Conservation (phyloP, 108 stramenopile species). For the Cyclostephanos invisitatus region DNA sequence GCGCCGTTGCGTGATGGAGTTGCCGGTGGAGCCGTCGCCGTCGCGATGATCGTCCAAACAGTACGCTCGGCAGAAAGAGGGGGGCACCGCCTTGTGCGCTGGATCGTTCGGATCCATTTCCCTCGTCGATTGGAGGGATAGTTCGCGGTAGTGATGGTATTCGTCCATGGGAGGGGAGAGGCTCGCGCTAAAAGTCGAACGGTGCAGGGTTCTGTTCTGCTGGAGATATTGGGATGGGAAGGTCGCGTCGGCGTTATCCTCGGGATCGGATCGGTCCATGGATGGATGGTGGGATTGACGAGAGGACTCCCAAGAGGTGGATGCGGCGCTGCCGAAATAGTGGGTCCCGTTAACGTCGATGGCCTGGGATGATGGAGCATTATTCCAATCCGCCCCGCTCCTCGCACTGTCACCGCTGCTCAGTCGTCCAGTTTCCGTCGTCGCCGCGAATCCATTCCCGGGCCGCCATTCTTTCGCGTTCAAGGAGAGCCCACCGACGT, state of each 20-base stretch:
- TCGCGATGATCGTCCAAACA: constrained; percentile 38
- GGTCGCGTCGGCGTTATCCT: constrained; percentile 49
- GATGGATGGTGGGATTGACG: constrained; percentile 9
- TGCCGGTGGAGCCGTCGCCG: constrained; percentile 28
- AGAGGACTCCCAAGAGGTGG: constrained; percentile 19
- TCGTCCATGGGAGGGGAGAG: constrained; percentile 59
- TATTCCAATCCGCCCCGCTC: constrained; percentile 15
- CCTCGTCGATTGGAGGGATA: constrained; percentile 50
- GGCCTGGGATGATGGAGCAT: constrained; percentile 26
- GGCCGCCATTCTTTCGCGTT: constrained; percentile 49
- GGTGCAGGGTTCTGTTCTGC: constrained; percentile 35
- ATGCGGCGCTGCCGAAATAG: constrained; percentile 29
- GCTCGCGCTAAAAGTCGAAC: constrained; percentile 51
- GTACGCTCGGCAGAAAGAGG: constrained; percentile 44
- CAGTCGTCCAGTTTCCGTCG: constrained; percentile 4
- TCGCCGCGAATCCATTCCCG: constrained; percentile 24
- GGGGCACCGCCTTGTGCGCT: constrained; percentile 55
- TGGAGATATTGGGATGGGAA: constrained; percentile 22
- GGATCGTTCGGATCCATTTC: constrained; percentile 79
- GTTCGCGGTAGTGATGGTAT: constrained; percentile 61
- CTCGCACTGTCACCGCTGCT: constrained; percentile 11
- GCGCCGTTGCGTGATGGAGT: constrained; percentile 38
- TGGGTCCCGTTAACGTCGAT: constrained; percentile 46
- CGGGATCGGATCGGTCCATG: constrained; percentile 18
- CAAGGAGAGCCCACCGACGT: constrained; percentile 28